A percentile compares a stretch with the other conserved stretches of the same genome.
These are phyloP conservation scores for Sporothrix globosa DNA, from an alignment of 2,329 filamentous ascomycete species.

Conservation along the genomic window DNA sequence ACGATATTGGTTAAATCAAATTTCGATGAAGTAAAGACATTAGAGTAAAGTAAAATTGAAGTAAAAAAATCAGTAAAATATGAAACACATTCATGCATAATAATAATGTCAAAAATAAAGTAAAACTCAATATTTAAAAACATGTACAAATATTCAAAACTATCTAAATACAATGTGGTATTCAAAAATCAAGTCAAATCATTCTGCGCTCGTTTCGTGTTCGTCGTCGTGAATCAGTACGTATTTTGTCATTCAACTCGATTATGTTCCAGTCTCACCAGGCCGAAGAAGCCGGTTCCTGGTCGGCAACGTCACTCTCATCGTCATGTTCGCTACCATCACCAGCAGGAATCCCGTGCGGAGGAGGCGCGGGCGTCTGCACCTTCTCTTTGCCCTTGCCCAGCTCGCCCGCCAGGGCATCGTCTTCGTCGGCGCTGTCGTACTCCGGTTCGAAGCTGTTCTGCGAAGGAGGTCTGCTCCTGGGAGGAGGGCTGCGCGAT, in stretches of 20 bases:
- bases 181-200: neutral
- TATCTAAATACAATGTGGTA: neutral
- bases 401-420: neutral
- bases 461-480: neutral
- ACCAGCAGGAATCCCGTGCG: too few relatives aligned
- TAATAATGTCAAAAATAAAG: neutral
- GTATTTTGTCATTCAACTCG: neutral
- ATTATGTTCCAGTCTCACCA: too few relatives aligned
- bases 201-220: neutral
- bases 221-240: neutral
- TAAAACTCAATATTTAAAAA: neutral
- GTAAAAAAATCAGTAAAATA: neutral
- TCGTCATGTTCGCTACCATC: neutral
- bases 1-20: too few relatives aligned
- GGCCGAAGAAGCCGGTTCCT: neutral
- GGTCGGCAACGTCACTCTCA: neutral
- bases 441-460: slow-evolving; percentile 5
- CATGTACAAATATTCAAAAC: neutral
- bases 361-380: neutral
- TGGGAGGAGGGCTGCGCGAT: neutral
- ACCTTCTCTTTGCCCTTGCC: neutral
- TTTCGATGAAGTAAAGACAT: too few relatives aligned
- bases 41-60: too few relatives aligned
- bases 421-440: slow-evolving; percentile 19
- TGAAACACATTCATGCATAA: neutral